phyloP scores from a whole-genome alignment of 2,329 filamentous ascomycete genomes.

The Penicillium sp. region DNA sequence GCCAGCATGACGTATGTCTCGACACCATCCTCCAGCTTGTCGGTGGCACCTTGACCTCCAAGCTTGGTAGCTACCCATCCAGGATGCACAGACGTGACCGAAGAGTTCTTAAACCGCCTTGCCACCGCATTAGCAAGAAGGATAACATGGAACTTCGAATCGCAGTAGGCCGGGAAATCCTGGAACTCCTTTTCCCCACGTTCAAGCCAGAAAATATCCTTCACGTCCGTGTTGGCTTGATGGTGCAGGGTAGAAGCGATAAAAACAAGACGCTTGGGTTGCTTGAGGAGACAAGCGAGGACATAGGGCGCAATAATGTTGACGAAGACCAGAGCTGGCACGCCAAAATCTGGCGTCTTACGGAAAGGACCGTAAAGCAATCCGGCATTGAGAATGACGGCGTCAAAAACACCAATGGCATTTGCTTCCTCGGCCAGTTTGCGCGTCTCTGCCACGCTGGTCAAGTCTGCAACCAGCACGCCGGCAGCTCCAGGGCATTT shows the following conservation, averaged over 20 bases:
- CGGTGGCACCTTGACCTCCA: constrained; percentile 49
- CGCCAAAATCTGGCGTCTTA: constrained; percentile 44
- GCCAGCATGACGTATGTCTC: constrained; percentile 52
- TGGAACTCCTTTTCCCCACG: constrained; percentile 37
- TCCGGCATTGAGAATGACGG: constrained; percentile 58
- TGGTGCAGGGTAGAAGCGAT: constrained; percentile 52
- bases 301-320: constrained; percentile 59
- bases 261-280: constrained; percentile 53
- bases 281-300: constrained; percentile 50
- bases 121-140: constrained; percentile 56
- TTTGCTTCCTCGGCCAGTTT: constrained; percentile 52
- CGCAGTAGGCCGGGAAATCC: constrained; percentile 48
- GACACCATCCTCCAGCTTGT: constrained; percentile 48
- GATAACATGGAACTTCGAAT: constrained; percentile 57
- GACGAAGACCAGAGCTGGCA: constrained; percentile 52
- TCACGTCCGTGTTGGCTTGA: constrained; percentile 44
- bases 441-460: constrained; percentile 50
- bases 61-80: constrained; percentile 57
- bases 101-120: constrained; percentile 45
- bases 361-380: constrained; percentile 44
- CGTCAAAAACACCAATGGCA: constrained; percentile 52
- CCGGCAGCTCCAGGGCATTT: constrained; percentile 52
- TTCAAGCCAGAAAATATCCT: constrained; percentile 42
- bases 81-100: constrained; percentile 50
- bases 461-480: constrained; percentile 54